phyloP scores from a whole-genome alignment of 1,284 basidiomycete species.

The Heimioporus punctisporus region DNA sequence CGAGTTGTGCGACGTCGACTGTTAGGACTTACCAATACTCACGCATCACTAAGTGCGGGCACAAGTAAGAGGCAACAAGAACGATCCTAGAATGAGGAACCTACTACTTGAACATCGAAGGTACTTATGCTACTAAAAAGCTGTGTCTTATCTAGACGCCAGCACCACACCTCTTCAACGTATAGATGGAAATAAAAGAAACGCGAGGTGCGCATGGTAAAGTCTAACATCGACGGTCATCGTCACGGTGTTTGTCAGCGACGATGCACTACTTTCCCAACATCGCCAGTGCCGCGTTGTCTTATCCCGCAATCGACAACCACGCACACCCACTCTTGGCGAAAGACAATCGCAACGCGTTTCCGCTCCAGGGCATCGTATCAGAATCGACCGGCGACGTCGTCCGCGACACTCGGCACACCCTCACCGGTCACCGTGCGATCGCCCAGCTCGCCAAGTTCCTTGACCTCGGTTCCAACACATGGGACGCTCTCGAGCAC shows the following conservation, averaged over 20 bases:
- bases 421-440: conserved; percentile 61
- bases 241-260: not conserved
- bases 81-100: no score
- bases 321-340: conserved; percentile 74
- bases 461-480: conserved; percentile 41
- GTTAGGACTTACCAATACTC: no score
- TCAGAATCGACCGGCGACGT: conserved; percentile 64
- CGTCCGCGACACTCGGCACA: conserved; percentile 46
- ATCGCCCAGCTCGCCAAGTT: conserved; percentile 53
- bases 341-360: conserved; percentile 41
- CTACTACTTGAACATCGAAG: no score
- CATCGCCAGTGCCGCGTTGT: conserved; percentile 29
- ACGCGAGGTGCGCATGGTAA: no score
- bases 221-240: no score
- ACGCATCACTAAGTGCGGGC: no score
- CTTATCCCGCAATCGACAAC: conserved; percentile 66
- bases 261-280: conserved; percentile 32
- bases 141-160: no score
- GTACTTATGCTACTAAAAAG: no score
- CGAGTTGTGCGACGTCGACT: conserved; percentile 48
- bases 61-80: no score
- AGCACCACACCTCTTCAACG: no score
- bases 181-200: no score
- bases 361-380: conserved; percentile 62
- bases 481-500: conserved; percentile 62